Evolutionary conservation across 2,329 filamentous ascomycete species (phyloP).

Genomic region (Trichoderma pleuroti): DNA sequence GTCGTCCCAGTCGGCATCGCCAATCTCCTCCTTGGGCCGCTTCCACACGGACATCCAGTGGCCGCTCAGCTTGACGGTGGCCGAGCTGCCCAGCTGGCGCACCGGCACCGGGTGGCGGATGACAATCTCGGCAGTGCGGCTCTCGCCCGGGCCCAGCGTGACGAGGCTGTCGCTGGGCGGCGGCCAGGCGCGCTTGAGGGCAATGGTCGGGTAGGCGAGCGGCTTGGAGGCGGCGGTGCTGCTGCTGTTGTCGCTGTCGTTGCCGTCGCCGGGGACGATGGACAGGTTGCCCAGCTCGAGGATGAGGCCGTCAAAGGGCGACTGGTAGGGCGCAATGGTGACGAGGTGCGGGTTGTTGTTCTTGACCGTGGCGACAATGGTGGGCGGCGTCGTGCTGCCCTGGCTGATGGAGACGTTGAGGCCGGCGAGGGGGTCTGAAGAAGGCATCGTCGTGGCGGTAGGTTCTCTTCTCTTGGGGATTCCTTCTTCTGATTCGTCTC

Average conservation of each 20-base stretch:
- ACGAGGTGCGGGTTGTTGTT: conserved; percentile 36
- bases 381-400: conserved; percentile 32
- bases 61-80: conserved; percentile 33
- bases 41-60: conserved; percentile 38
- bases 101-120: conserved; percentile 34
- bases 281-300: conserved; percentile 35
- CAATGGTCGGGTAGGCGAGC: conserved; percentile 32
- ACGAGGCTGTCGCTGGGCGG: conserved; percentile 33
- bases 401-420: conserved; percentile 34
- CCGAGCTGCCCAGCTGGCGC: conserved; percentile 30
- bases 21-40: conserved; percentile 22
- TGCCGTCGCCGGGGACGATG: conserved; percentile 27
- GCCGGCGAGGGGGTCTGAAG: conserved; percentile 22
- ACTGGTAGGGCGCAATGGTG: conserved; percentile 38
- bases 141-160: conserved; percentile 36
- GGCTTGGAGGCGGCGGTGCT: conserved; percentile 16
- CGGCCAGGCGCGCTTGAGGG: conserved; percentile 36
- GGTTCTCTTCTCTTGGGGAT: background rate
- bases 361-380: conserved; percentile 35
- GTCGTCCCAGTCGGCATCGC: conserved; percentile 17
- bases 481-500: background rate
- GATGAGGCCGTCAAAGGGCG: conserved; percentile 37
- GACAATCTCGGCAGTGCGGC: conserved; percentile 31
- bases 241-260: background rate
- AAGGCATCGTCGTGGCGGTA: background rate